These are phyloP conservation scores for Tulasnella sp. DNA, from an alignment of 768 basidiomycete species.

Conservation along the genomic window DNA sequence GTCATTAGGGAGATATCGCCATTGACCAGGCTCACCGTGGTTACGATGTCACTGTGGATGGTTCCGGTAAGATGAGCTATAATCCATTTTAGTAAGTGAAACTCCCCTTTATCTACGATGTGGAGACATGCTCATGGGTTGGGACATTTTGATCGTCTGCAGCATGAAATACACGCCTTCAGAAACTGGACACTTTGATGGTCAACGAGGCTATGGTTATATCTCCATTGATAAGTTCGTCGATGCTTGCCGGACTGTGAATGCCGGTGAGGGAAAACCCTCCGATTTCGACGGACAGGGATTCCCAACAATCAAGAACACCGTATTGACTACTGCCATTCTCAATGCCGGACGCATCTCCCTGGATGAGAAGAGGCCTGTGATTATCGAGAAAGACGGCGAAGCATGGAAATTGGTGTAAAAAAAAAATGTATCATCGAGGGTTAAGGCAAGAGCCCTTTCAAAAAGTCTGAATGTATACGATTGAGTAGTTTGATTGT, in stretches of 20 bases:
- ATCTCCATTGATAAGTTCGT: slow-evolving; percentile 87
- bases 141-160: slow-evolving; percentile 12
- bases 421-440: no score
- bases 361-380: slow-evolving; percentile 77
- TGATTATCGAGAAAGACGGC: slow-evolving; percentile 56
- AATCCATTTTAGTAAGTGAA: slow-evolving; percentile 78
- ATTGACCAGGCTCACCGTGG: slow-evolving; percentile 92
- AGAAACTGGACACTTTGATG: slow-evolving; percentile 85
- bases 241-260: slow-evolving; percentile 68
- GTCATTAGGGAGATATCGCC: slow-evolving; percentile 64
- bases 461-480: no score
- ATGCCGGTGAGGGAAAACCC: slow-evolving; percentile 44
- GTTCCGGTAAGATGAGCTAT: slow-evolving; percentile 33
- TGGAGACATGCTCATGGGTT: slow-evolving; percentile 17
- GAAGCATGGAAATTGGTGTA: slow-evolving; percentile 57
- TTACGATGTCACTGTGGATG: slow-evolving; percentile 79
- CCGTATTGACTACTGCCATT: slow-evolving; percentile 75
- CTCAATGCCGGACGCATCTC: slow-evolving; percentile 83
- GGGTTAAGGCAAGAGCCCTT: no score
- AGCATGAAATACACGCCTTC: slow-evolving; percentile 94
- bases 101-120: slow-evolving; percentile 3
- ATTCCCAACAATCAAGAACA: slow-evolving; percentile 80
- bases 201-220: slow-evolving; percentile 83
- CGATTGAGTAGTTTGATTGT: no score
- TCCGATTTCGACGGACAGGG: slow-evolving; percentile 65